A percentile compares a stretch with the other conserved stretches of the same genome.
Evolutionary conservation across 2,329 filamentous ascomycete species (phyloP).

Genomic region (Cadophora sp.): DNA sequence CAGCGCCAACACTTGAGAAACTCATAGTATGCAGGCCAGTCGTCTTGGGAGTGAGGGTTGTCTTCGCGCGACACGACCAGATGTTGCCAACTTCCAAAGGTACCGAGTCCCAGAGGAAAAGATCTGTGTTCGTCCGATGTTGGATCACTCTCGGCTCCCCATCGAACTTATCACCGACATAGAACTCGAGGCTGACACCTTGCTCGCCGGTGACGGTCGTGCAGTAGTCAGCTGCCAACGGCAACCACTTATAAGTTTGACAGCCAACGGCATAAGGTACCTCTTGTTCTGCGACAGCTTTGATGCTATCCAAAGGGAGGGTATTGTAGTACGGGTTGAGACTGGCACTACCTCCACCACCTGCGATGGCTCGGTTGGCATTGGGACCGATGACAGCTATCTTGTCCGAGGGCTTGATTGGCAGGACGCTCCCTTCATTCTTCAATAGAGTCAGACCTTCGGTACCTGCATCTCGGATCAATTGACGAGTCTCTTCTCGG

Average conservation of each 20-base stretch:
- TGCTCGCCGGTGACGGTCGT: slow-evolving; percentile 61
- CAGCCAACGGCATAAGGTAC: slow-evolving; percentile 67
- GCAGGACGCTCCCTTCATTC: slow-evolving; percentile 64
- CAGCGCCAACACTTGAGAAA: slow-evolving; percentile 71
- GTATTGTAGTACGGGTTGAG: slow-evolving; percentile 74
- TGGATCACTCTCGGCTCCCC: slow-evolving; percentile 63
- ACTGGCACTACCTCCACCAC: slow-evolving; percentile 71
- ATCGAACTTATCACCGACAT: slow-evolving; percentile 66
- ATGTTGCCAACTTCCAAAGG: slow-evolving; percentile 65
- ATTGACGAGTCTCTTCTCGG: slow-evolving; percentile 60
- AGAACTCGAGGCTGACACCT: slow-evolving; percentile 71
- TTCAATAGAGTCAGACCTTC: slow-evolving; percentile 70
- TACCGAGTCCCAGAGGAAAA: slow-evolving; percentile 75
- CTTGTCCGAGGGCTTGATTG: slow-evolving; percentile 61
- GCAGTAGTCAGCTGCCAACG: slow-evolving; percentile 65
- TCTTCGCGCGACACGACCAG: slow-evolving; percentile 61
- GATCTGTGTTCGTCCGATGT: slow-evolving; percentile 66
- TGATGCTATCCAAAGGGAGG: slow-evolving; percentile 68
- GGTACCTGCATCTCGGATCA: slow-evolving; percentile 66
- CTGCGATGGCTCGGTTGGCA: slow-evolving; percentile 70
- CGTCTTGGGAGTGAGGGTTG: slow-evolving; percentile 62
- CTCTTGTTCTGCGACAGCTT: slow-evolving; percentile 57
- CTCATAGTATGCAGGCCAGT: slow-evolving; percentile 70
- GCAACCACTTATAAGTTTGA: slow-evolving; percentile 70
- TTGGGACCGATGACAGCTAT: slow-evolving; percentile 73